Conservation (phyloP, 768 basidiomycete species). For the Solioccasus polychromus region DNA sequence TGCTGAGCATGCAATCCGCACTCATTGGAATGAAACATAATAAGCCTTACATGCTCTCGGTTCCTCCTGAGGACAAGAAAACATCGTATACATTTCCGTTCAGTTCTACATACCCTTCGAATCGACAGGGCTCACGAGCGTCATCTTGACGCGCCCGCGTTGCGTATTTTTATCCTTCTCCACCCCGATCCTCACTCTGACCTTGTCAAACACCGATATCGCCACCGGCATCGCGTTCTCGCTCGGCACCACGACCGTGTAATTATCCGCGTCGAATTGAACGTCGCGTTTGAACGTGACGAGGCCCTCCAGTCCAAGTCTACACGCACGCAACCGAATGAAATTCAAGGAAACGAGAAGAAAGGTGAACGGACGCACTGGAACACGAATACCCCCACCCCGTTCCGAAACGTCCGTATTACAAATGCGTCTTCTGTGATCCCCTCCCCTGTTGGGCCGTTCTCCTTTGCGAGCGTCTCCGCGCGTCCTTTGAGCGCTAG, state of each 20-base stretch:
- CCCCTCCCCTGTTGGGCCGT: conserved; percentile 24
- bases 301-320: conserved; percentile 91
- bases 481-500: conserved; percentile 77
- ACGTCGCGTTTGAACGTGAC: conserved; percentile 91
- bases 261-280: conserved; percentile 89
- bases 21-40: no score
- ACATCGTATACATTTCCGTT: no score
- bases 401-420: conserved; percentile 92
- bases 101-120: conserved; percentile 40
- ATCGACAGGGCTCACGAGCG: conserved; percentile 65
- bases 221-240: conserved; percentile 40
- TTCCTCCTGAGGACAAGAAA: no score
- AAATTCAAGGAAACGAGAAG: neutral
- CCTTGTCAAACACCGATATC: conserved; percentile 92
- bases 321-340: conserved; percentile 25
- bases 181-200: conserved; percentile 84
- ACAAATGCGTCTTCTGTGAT: conserved; percentile 87
- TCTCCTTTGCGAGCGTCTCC: conserved; percentile 33
- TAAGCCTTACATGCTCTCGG: no score
- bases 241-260: conserved; percentile 68
- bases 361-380: conserved; percentile 51
- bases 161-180: conserved; percentile 96
- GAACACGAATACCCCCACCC: conserved; percentile 93
- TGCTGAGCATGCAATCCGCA: no score
- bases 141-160: conserved; percentile 86